Base-by-base conservation (phyloP, 2,329 filamentous ascomycete genomes). In the Cercospora brassicicola region DNA sequence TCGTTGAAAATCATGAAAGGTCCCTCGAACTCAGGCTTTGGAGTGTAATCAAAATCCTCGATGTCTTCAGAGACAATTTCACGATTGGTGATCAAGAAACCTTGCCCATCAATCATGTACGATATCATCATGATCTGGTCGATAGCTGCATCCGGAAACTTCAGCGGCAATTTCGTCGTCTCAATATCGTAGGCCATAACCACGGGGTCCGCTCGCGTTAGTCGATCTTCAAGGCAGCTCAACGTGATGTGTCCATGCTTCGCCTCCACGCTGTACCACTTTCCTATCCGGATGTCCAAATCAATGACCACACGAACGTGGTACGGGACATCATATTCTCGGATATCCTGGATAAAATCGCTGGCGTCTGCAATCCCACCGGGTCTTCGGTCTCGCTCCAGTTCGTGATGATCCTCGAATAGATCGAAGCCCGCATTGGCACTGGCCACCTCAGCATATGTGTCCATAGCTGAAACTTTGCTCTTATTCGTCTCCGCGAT, bases 91-190 rank as follows among this genome's bases (percentile, higher is more conserved):
- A 99, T 98, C 39, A 99, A 84, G 75, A 98, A 99, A 4, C 95
- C 95, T 81, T 97, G 94, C 0, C 95, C 96, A 75, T 99, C 95
- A 75, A 99, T 98, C 96, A 99, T 99, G 83, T 99, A 99, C 33
- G 96, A 99, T 79, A 99, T 94, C 95, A 99, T 99, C 94, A 99
- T 99, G 77, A 99, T 91, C 79, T 97, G 94, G 81, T 99, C 95
- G 71, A 97, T 90, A 3, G 93, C 87, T 1, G 95, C 90, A 78
- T 99, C 96, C 28, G 95, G 96, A 74, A 99, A 99, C 79, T 99
- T 99, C 64, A 99, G 84, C 1, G 96, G 95, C 15, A 95, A 84
- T 78, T 99, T 99, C 4, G 92, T 94, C 2, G 95, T 99, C 81
- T 99, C 95, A 76, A 99, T 99, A 88, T 99, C 95, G 81, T 90